Conservation (phyloP, 2,329 filamentous ascomycete genomes). For the Juglanconis oblonga region DNA sequence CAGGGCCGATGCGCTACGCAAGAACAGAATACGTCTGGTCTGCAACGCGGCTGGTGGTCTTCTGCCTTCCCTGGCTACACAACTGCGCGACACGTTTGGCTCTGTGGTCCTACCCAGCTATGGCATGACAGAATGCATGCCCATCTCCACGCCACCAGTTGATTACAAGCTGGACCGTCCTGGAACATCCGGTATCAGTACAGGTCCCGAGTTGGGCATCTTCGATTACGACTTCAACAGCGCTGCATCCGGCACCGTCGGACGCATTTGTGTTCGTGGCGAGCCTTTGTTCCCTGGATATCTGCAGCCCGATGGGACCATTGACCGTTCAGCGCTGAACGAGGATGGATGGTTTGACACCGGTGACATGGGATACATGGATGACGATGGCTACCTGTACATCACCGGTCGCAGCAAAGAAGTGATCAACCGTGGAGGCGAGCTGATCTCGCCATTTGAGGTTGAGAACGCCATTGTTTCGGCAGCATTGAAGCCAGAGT, state of each 20-base stretch:
- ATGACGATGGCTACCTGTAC: conserved; percentile 76
- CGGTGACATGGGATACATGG: conserved; percentile 79
- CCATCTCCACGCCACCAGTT: conserved; percentile 76
- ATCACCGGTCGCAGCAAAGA: conserved; percentile 94
- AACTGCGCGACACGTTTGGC: conserved; percentile 71
- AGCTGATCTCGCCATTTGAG: conserved; percentile 88
- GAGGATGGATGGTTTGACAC: conserved; percentile 81
- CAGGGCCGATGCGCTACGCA: conserved; percentile 53
- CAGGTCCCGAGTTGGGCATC: conserved; percentile 79
- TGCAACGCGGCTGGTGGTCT: conserved; percentile 83
- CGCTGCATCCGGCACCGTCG: conserved; percentile 66
- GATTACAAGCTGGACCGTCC: conserved; percentile 61
- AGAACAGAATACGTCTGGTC: conserved; percentile 70
- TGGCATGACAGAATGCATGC: conserved; percentile 87
- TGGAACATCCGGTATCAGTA: conserved; percentile 77
- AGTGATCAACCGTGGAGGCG: conserved; percentile 85
- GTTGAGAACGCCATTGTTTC: conserved; percentile 62
- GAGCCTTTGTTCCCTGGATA: conserved; percentile 84
- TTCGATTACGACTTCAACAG: conserved; percentile 68
- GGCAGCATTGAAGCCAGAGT: conserved; percentile 7
- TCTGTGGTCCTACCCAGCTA: conserved; percentile 87
- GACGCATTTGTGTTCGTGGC: conserved; percentile 79
- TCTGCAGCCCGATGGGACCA: conserved; percentile 70
- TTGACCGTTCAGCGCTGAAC: conserved; percentile 73
- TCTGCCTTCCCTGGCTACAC: conserved; percentile 76